Evolutionary conservation across 2,329 filamentous ascomycete genomes (phyloP).

Genomic region (Alternaria sp.): DNA sequence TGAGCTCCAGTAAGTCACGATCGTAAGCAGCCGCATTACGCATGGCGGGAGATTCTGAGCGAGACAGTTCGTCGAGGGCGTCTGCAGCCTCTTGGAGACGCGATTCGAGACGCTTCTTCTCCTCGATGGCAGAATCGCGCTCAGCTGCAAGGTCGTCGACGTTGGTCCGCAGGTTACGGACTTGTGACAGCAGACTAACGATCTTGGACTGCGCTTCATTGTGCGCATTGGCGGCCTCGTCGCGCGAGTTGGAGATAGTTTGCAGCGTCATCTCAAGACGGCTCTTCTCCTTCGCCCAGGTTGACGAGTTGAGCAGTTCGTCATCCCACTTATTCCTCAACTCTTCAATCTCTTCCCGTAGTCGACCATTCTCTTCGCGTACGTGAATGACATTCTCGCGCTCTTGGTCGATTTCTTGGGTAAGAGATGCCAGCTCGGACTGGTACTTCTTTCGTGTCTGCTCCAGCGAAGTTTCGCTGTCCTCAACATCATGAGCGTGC

Average conservation of each 20-base stretch:
- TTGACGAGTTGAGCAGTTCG: slow-evolving; percentile 95
- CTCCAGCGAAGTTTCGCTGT: slow-evolving; percentile 95
- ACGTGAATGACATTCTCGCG: slow-evolving; percentile 88
- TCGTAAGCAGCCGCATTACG: slow-evolving; percentile 90
- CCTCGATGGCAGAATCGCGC: slow-evolving; percentile 81
- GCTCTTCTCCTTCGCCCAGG: slow-evolving; percentile 97
- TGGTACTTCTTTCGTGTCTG: slow-evolving; percentile 98
- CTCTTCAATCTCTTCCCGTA: slow-evolving; percentile 96
- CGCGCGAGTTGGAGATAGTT: slow-evolving; percentile 87
- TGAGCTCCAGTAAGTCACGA: slow-evolving; percentile 87
- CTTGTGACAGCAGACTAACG: slow-evolving; percentile 87
- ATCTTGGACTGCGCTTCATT: slow-evolving; percentile 95
- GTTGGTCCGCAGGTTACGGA: slow-evolving; percentile 80
- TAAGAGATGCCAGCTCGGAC: slow-evolving; percentile 85
- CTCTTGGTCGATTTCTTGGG: slow-evolving; percentile 91
- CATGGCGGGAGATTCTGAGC: slow-evolving; percentile 84
- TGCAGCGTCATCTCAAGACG: slow-evolving; percentile 88
- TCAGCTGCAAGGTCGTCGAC: slow-evolving; percentile 88
- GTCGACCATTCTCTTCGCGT: slow-evolving; percentile 80
- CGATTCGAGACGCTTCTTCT: slow-evolving; percentile 88
- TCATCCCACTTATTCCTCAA: slow-evolving; percentile 97
- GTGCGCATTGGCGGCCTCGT: slow-evolving; percentile 91
- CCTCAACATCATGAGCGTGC: slow-evolving; percentile 93
- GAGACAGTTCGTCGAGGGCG: slow-evolving; percentile 85
- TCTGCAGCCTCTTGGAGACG: slow-evolving; percentile 87